A percentile compares a stretch with the other conserved stretches of the same genome.
These are phyloP conservation scores for Kodamaea restingae DNA, from an alignment of 805 yeast species.

Conservation along the genomic window DNA sequence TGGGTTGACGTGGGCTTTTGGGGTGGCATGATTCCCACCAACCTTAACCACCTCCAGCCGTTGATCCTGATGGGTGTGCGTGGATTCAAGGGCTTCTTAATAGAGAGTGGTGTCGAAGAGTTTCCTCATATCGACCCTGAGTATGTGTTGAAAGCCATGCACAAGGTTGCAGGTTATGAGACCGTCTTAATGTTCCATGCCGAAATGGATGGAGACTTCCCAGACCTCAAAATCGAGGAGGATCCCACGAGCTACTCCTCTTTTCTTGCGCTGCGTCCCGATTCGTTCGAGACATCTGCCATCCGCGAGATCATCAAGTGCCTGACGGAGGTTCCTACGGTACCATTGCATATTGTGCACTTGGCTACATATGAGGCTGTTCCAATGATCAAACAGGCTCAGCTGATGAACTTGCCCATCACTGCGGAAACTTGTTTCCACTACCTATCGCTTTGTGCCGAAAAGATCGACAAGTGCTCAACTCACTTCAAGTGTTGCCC, in stretches of 20 bases:
- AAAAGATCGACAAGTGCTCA: slow-evolving; percentile 67
- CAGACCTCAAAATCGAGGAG: slow-evolving; percentile 23
- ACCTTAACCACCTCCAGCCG: slow-evolving; percentile 65
- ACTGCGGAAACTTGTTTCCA: slow-evolving; percentile 95
- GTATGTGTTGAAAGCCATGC: slow-evolving; percentile 67
- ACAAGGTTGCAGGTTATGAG: slow-evolving; percentile 52
- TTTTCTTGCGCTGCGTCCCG: slow-evolving; percentile 84
- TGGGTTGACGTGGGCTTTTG: slow-evolving; percentile 96
- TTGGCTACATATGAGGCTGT: slow-evolving; percentile 81
- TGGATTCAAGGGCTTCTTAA: slow-evolving; percentile 90
- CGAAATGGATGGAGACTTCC: slow-evolving; percentile 50
- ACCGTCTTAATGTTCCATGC: slow-evolving; percentile 92
- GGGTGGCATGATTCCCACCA: slow-evolving; percentile 91
- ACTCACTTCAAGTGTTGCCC: slow-evolving; percentile 95
- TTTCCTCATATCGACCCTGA: slow-evolving; percentile 74
- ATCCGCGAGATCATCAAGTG: slow-evolving; percentile 66
- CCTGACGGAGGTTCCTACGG: slow-evolving; percentile 52
- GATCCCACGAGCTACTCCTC: slow-evolving; percentile 67
- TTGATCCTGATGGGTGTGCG: slow-evolving; percentile 82
- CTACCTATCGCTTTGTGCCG: slow-evolving; percentile 74
- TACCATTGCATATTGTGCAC: slow-evolving; percentile 85
- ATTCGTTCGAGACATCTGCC: slow-evolving; percentile 81
- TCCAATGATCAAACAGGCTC: slow-evolving; percentile 68
- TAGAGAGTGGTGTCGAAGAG: slow-evolving; percentile 95
- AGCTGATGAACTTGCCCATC: slow-evolving; percentile 53